Base-by-base conservation (phyloP, 371 early-diverging fungal genomes). In the Mortierella sp. region DNA sequence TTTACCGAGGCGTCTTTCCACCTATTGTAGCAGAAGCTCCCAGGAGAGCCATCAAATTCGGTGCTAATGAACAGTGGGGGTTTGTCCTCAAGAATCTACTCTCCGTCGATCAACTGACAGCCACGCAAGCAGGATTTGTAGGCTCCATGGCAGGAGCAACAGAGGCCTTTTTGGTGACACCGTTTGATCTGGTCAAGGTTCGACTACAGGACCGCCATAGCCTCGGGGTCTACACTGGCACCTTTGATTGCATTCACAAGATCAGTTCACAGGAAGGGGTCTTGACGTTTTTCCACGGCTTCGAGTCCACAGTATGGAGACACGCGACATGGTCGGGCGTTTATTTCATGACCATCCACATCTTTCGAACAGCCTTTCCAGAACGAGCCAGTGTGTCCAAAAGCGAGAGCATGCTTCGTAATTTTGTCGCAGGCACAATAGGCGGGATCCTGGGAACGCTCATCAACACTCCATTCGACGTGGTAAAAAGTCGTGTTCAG, bases 11-110 rank as follows among this genome's bases (percentile, higher is more conserved):
- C 46, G 93, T 95, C 57, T 55, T 94, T 21, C 94, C 97, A 6
- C 96, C 96, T 3, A 93, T 97, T 68, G 76, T 96, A 76, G 95
- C 95, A 0, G 97, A 97, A 81, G 96, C 97, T 38, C 96, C 96
- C 19, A 96, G 96, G 82, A 88, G 97, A 51, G 95, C 95, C 24
- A 95, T 93, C 83, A 97, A 97, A 72, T 96, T 96, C 81, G 90
- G 93, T 9, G 92, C 94, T 16, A 96, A 96, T 67, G 96, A 93
- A 70, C 91, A 92, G 72, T 93, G 92, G 74, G 87, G 87, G 5
- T 70, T 82, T 28, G 80, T 86, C 54, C 88, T 87, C 81, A 86
- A 85, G 69, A 86, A 89, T 64, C 51, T 86, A 43, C 87, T 93
- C 82, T 86, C 86, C 10, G 63, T 86, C 61, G 87, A 89, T 21